phyloP scores from a whole-genome alignment of 805 yeast genomes.

The Maudiozyma saulgeensis region DNA sequence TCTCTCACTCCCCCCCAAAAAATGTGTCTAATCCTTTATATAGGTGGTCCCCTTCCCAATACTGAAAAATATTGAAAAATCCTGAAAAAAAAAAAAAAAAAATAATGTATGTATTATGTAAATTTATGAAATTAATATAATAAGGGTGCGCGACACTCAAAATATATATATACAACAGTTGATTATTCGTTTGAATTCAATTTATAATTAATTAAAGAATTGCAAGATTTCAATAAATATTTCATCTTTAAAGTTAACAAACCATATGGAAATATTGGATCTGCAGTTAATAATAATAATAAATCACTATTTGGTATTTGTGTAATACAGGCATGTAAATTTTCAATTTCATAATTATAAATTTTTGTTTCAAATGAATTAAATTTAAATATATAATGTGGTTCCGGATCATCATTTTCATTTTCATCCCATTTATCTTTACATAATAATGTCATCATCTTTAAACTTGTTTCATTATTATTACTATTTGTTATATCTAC shows the following conservation, averaged over 20 bases:
- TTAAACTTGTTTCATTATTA: conserved; percentile 19
- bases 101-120: not conserved
- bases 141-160: not conserved
- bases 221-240: conserved; percentile 15
- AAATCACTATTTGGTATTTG: conserved; percentile 25
- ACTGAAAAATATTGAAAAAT: too few relatives aligned
- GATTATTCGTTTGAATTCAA: conserved; percentile 5
- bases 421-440: conserved; percentile 29
- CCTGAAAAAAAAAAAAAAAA: not conserved
- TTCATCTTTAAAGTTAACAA: conserved; percentile 22
- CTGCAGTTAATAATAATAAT: conserved; percentile 20
- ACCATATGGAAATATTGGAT: conserved; percentile 23
- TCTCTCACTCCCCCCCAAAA: too few relatives aligned
- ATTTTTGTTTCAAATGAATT: conserved; percentile 13
- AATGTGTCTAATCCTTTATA: too few relatives aligned
- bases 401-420: conserved; percentile 10
- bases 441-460: conserved; percentile 26
- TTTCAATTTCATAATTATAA: conserved; percentile 27
- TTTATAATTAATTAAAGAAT: conserved; percentile 20
- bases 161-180: not conserved
- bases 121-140: too few relatives aligned
- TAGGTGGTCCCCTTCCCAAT: not conserved
- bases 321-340: conserved; percentile 24
- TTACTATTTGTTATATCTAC: not conserved
- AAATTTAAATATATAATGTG: conserved; percentile 9